Percentiles rank a stretch among this genome's conserved stretches.
These are phyloP conservation scores for Fraxinus americana DNA, from an alignment of 257 asterid genomes.

Conservation along the genomic window DNA sequence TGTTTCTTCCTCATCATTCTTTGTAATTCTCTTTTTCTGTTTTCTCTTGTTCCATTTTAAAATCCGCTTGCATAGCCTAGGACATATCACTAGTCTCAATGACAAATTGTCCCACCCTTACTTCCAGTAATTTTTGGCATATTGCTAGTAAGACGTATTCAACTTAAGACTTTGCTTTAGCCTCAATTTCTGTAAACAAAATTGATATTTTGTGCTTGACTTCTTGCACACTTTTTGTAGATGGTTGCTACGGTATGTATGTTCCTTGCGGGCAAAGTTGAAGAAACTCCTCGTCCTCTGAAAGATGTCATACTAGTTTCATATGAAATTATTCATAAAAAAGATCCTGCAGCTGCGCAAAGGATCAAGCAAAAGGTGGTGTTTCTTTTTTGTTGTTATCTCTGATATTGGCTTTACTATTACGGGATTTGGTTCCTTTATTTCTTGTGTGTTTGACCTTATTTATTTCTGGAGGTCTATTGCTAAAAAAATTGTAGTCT, in stretches of 20 bases:
- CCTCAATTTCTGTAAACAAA: constrained; percentile 1
- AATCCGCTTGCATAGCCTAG: neutral
- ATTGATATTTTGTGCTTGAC: constrained; percentile 23
- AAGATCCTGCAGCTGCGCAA: constrained; percentile 72
- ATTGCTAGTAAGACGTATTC: neutral
- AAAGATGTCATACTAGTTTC: constrained; percentile 91
- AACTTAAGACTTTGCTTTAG: constrained; percentile 8
- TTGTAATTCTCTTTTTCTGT: neutral
- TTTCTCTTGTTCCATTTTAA: neutral
- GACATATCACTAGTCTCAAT: neutral
- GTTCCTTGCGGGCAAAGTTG: constrained; percentile 99
- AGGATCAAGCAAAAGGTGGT: constrained; percentile 89
- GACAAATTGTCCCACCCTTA: neutral
- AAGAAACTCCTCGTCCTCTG: constrained; percentile 97
- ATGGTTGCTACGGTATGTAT: constrained; percentile 93
- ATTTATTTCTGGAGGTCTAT: neutral
- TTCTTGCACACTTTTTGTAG: constrained; percentile 43
- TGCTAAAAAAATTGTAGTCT: constrained; percentile 3
- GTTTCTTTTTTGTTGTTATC: constrained; percentile 16
- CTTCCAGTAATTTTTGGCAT: neutral
- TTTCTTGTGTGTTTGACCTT: neutral
- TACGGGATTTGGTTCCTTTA: constrained; percentile 18
- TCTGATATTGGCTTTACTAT: constrained; percentile 6
- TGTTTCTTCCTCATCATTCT: neutral
- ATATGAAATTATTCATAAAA: constrained; percentile 84